Base-by-base conservation (phyloP, 768 basidiomycete species). In the Rhizopogon salebrosus region DNA sequence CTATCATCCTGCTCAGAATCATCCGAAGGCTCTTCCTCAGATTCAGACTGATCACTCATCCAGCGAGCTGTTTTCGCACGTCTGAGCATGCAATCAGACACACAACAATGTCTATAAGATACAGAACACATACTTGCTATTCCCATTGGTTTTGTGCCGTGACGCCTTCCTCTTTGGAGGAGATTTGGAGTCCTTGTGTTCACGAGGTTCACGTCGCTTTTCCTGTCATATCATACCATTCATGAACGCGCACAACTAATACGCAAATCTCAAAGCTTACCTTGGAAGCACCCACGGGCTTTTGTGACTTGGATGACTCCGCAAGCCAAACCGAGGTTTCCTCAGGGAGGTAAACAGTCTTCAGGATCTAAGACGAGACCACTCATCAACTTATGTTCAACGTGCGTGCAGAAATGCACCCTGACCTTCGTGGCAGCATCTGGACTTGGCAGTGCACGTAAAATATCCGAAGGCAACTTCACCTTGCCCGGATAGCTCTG, bases 401-500 rank as follows among this genome's bases (percentile, higher is more conserved):
- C n/a, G 27, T 42, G 22, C 11, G 4, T 42, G 22, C 11, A 3
- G 11, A 48, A 23, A 23, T 16, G 22, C 1, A 34, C 18, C 49
- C 62, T 42, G 41, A 83, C 90, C 78, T 85, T 76, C 53, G 82
- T 82, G 1, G 80, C 80, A 0, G 80, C 80, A 40, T 89, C 90
- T 3, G 78, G 66, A 57, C 70, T 83, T 1, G 86, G 83, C 42
- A 94, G 72, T 2, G 84, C 72, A 26, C 83, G 79, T 54, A 98
- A 78, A 42, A 97, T 90, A 64, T 97, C 94, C 13, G 75, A 63
- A 0, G 94, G 95, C 18, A 98, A 68, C 57, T 81, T 80, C 40
- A 95, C 69, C 63, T 87, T 87, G 6, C 86, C 89, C 1, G 92
- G 92, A 66, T 89, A 89, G 29, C 83, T 87, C 50, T 83, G 74